phyloP scores from a whole-genome alignment of 176 grass and related monocot genomes.

The Eragrostis nindensis region DNA sequence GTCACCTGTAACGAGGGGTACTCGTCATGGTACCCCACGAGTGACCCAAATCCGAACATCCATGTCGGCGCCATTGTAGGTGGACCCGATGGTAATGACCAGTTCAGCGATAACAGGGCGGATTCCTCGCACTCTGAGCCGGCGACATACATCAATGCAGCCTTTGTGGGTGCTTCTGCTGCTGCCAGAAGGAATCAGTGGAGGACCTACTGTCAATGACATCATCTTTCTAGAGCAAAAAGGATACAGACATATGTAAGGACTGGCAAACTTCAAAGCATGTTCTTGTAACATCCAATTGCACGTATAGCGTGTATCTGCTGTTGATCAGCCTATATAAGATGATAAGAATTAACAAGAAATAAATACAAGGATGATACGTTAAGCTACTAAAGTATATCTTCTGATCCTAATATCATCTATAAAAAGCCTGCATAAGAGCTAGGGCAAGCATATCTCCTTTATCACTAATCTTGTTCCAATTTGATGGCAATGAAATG shows the following conservation, averaged over 20 bases:
- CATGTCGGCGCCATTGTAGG: slow-evolving; percentile 55
- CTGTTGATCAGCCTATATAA: slow-evolving; percentile 15
- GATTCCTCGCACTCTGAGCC: slow-evolving; percentile 60
- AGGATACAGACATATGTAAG: not conserved
- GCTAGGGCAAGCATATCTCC: not conserved
- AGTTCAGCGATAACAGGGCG: slow-evolving; percentile 50
- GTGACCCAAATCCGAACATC: slow-evolving; percentile 47
- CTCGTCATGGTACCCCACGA: slow-evolving; percentile 43
- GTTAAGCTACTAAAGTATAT: not conserved
- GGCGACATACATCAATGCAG: slow-evolving; percentile 61
- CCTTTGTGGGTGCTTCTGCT: slow-evolving; percentile 61
- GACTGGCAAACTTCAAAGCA: slow-evolving; percentile 7
- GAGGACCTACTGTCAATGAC: not conserved
- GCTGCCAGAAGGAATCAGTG: slow-evolving; percentile 22
- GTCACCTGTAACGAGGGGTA: slow-evolving; percentile 56
- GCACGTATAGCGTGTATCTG: not conserved
- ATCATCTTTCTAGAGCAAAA: not conserved
- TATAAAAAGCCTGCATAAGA: not conserved
- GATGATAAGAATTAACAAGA: not conserved
- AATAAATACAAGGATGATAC: not conserved
- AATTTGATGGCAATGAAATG: slow-evolving; percentile 28
- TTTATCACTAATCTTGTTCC: slow-evolving; percentile 21
- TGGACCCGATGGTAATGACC: slow-evolving; percentile 52
- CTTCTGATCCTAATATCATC: not conserved
- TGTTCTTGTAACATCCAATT: not conserved